Evolutionary conservation across 352 stramenopile genomes (phyloP).

Genomic region (Saprolegnia diclina): DNA sequence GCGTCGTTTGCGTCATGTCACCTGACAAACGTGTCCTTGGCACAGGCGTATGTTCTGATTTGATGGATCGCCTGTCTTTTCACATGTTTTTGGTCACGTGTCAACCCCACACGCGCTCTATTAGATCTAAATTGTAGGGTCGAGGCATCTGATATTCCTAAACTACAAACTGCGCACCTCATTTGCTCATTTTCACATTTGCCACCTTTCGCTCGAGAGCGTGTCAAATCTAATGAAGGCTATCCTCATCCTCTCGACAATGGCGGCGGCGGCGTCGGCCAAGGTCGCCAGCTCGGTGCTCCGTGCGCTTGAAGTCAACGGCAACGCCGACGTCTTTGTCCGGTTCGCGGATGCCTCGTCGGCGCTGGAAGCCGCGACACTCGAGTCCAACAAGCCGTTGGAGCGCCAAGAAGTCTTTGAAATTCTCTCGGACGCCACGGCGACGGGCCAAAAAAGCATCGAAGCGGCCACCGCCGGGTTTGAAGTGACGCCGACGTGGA

Average conservation of each 20-base stretch:
- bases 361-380: no score
- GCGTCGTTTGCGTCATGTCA: no score
- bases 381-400: no score
- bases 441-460: not conserved
- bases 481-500: not conserved
- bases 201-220: not conserved
- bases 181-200: not conserved
- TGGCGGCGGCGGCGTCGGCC: not conserved
- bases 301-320: conserved; percentile 8
- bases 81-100: no score
- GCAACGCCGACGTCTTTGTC: not conserved
- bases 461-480: not conserved
- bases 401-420: not conserved
- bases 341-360: no score
- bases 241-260: not conserved
- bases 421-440: not conserved
- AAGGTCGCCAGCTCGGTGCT: conserved; percentile 15
- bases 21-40: no score
- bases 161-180: not conserved
- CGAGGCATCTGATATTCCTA: not conserved
- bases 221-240: not conserved
- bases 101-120: no score
- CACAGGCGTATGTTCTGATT: no score
- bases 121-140: not conserved
- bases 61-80: no score